Evolutionary conservation across 176 grass and related monocot genomes (phyloP), one percentile per base, ranked within the genome.

Genomic region (Paspalum vaginatum): DNA sequence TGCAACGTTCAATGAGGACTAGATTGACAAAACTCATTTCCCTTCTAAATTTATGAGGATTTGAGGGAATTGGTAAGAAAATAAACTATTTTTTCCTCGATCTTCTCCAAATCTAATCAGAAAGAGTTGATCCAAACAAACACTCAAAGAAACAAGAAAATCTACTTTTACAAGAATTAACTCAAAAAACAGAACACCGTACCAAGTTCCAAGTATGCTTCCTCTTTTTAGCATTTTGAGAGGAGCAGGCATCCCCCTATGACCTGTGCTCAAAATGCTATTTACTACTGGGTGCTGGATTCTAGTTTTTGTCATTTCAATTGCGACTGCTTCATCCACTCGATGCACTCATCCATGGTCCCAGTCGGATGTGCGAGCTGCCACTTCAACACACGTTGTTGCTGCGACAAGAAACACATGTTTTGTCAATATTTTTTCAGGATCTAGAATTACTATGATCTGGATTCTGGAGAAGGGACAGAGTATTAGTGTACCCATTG

Each of bases 271-370:
- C 68, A 72, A 74, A 79, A 60, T 74, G 32, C 9, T 5, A 37
- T 11, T 43, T 22, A 20, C 17, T 44, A 43, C 85, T 64, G 81
- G n/a, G 40, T 44, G 72, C 27, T 85, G 58, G 14, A 41, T 53
- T 92, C 81, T 41, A 95, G 48, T 77, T 98, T 98, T 40, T 89
- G 90, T 5, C 96, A 90, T 77, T 98, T 98, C 2, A 84, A 71
- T 74, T 95, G 90, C 22, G 92, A 93, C 26, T 84, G 96, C 75
- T 88, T 93, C 82, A 95, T 98, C 96, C 96, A 98, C 68, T 91
- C 90, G 47, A 91, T 87, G 60, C 96, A 98, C 16, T 89, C 92
- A 2, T 95, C 96, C 26, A 55, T 38, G 2, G 90, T 95, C 61
- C 89, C 88, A 8, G 80, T 43, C 11, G 95, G 95, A 87, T 95